phyloP scores from a whole-genome alignment of 1,284 basidiomycete genomes.

The Trichosporon coremiiforme region DNA sequence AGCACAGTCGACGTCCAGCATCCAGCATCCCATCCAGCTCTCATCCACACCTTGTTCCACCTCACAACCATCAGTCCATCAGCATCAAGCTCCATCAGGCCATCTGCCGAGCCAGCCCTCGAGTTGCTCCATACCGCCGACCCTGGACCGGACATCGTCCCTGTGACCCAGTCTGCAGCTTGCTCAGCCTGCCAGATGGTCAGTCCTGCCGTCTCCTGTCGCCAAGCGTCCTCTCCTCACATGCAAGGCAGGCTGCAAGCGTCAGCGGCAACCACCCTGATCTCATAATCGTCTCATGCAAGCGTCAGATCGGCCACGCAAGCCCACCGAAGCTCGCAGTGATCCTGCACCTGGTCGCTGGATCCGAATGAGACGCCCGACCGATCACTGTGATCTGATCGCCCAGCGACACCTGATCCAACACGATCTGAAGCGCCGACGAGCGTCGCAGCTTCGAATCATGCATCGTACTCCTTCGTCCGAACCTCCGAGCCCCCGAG shows the following conservation, averaged over 20 bases:
- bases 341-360: neutral
- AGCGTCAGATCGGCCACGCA: constrained; percentile 6
- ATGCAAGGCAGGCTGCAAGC: neutral
- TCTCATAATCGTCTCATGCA: neutral
- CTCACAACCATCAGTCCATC: neutral
- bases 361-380: neutral
- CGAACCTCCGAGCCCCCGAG: neutral
- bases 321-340: neutral
- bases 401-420: neutral
- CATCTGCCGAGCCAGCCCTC: neutral
- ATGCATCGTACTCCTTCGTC: neutral
- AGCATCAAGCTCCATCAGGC: neutral
- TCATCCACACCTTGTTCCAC: neutral
- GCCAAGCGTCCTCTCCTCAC: neutral
- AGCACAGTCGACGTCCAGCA: neutral
- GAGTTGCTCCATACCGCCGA: neutral
- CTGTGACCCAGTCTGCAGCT: neutral
- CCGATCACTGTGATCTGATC: neutral
- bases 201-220: neutral
- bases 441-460: neutral
- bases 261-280: neutral
- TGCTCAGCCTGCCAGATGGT: neutral
- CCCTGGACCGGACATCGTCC: neutral
- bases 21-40: neutral
- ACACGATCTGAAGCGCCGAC: neutral